Conservation (phyloP, 805 yeast genomes). For the Lipomyces orientalis region DNA sequence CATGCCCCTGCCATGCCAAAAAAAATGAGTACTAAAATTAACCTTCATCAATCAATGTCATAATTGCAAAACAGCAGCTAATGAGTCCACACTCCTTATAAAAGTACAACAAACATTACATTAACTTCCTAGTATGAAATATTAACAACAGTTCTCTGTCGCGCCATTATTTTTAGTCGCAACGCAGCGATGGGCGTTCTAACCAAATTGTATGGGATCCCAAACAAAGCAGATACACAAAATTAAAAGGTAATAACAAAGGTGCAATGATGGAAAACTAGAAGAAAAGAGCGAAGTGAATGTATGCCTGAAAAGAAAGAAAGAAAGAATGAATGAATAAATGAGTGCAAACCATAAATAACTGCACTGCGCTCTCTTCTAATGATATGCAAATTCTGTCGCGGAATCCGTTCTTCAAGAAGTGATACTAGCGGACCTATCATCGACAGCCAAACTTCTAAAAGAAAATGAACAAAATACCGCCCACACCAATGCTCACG, state of each 20-base stretch:
- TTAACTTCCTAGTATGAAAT: neutral
- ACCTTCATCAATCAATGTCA: neutral
- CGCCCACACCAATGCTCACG: constrained; percentile 53
- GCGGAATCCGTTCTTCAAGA: neutral
- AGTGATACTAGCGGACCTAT: neutral
- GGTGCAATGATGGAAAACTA: neutral
- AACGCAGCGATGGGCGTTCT: neutral
- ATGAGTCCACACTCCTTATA: neutral
- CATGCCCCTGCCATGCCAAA: neutral
- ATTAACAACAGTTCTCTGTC: neutral
- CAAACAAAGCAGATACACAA: neutral
- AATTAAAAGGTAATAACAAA: neutral
- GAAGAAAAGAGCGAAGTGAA: neutral
- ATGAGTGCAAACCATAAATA: neutral
- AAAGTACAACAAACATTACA: neutral
- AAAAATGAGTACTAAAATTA: neutral
- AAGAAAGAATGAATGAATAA: neutral
- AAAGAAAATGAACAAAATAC: constrained; percentile 42
- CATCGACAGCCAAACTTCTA: constrained; percentile 1
- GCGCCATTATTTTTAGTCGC: neutral
- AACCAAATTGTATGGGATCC: neutral
- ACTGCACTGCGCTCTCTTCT: neutral
- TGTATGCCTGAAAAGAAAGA: neutral
- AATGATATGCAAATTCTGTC: neutral
- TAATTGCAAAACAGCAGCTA: neutral